Percentiles rank a stretch among this genome's conserved stretches.
Evolutionary conservation across 164 flowering plant genomes (phyloP).

Genomic region (Vitis labrusca): DNA sequence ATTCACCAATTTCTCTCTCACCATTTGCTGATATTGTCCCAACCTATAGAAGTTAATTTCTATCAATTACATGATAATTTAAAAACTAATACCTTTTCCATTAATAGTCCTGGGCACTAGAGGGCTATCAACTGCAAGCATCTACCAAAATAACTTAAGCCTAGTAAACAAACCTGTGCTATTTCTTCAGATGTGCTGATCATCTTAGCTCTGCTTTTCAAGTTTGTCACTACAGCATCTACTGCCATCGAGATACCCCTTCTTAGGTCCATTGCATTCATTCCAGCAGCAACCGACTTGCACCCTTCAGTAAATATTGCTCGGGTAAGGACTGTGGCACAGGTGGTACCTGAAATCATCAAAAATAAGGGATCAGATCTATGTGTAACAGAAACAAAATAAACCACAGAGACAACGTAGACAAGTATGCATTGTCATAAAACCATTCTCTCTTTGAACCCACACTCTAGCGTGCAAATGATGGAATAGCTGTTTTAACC

Average conservation of each 20-base stretch:
- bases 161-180: conserved; percentile 63
- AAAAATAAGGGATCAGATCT: neutral
- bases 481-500: too few species aligned
- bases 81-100: too few species aligned
- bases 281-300: conserved; percentile 97
- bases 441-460: too few species aligned
- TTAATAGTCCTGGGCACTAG: too few species aligned
- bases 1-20: conserved; percentile 94
- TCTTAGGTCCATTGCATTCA: conserved; percentile 97
- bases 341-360: conserved; percentile 78
- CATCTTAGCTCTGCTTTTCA: conserved; percentile 87
- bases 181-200: conserved; percentile 96
- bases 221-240: conserved; percentile 83
- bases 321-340: conserved; percentile 89
- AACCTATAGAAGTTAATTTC: conserved; percentile 43
- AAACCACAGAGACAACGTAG: too few species aligned
- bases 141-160: neutral
- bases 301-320: conserved; percentile 95
- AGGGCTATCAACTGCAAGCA: neutral
- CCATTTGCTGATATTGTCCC: conserved; percentile 99
- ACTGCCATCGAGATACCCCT: conserved; percentile 94
- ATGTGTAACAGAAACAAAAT: too few species aligned
- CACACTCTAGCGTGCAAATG: too few species aligned
- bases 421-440: too few species aligned
- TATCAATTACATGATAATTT: too few species aligned